phyloP scores from a whole-genome alignment of 2,329 filamentous ascomycete genomes.

The Cercospora beticola region DNA sequence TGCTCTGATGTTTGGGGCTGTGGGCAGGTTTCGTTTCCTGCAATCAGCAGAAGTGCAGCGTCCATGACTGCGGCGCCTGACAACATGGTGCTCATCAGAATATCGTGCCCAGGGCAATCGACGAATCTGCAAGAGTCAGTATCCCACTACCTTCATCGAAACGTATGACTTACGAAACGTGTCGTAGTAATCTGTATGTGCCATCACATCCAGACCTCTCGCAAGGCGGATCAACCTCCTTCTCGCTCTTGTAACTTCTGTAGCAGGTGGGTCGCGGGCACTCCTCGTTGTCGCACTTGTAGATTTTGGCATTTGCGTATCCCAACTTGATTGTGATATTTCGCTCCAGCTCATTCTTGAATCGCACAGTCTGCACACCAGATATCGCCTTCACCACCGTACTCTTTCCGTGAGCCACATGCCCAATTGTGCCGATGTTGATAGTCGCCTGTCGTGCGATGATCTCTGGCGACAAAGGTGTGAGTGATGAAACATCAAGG shows the following conservation, averaged over 20 bases:
- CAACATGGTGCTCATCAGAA: slow-evolving; percentile 99
- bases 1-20: slow-evolving; percentile 99
- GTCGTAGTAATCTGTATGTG: slow-evolving; percentile 82
- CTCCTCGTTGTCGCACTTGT: slow-evolving; percentile 90
- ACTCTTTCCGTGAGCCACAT: slow-evolving; percentile 99
- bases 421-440: slow-evolving; percentile 98
- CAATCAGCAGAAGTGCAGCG: slow-evolving; percentile 90
- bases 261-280: slow-evolving; percentile 96
- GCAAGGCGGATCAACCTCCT: slow-evolving; percentile 95
- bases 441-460: slow-evolving; percentile 97
- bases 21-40: slow-evolving; percentile 96
- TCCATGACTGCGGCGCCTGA: slow-evolving; percentile 99
- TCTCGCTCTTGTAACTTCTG: slow-evolving; percentile 96
- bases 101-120: slow-evolving; percentile 98
- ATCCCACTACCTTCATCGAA: neutral
- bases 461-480: slow-evolving; percentile 89
- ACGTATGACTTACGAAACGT: slow-evolving; percentile 74
- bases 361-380: slow-evolving; percentile 95
- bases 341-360: slow-evolving; percentile 99
- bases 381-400: slow-evolving; percentile 99
- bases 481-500: slow-evolving; percentile 77
- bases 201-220: slow-evolving; percentile 89
- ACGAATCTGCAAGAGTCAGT: slow-evolving; percentile 64
- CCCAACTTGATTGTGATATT: slow-evolving; percentile 99
- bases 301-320: slow-evolving; percentile 99